Evolutionary conservation across 2,329 filamentous ascomycete genomes (phyloP), one percentile per base, ranked within the genome.

Genomic region (Talaromyces rugulosus): DNA sequence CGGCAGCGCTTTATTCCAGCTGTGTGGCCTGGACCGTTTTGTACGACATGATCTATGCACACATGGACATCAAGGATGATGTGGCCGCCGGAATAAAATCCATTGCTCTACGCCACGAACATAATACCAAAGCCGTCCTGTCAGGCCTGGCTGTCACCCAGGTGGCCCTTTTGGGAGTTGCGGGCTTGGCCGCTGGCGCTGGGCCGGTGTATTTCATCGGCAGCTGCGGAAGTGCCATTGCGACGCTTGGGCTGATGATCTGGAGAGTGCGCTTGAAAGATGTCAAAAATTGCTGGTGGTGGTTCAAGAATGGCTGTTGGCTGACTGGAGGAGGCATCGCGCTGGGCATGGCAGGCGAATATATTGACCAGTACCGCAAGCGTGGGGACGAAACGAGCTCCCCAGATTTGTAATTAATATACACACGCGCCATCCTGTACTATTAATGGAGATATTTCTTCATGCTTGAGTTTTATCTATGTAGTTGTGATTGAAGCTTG

Each of bases 231-330:
- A 82, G 85, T 62, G 84, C 84, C 8, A 77, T 79, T 30, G 65
- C 80, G 36, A 81, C 84, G 2, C 74, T 87, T 28, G 83, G 78
- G 1, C 79, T 82, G 16, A 87, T 87, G 83, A 86, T 87, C 23
- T 81, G 81, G 74, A 81, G 77, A 63, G 85, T 87, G 31, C 80
- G 81, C 60, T 68, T 88, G 64, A 82, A 85, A 63, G 81, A 80
- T 58, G 82, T 85, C 56, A 75, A 77, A 64, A 81, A 85, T 67
- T 87, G 85, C 67, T 87, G 85, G 83, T 85, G 82, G 80, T 88
- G 85, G 85, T 88, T 88, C 68, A 83, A 79, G 62, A 83, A 85
- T 60, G 85, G 85, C 28, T 85, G 83, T 44, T 85, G 84, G 79
- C 77, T 87, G 62, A 87, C 85, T 18, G 85, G 85, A 27, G 85